These are phyloP conservation scores for Ophiostoma montium DNA, from an alignment of 2,329 filamentous ascomycete genomes.

Conservation along the genomic window DNA sequence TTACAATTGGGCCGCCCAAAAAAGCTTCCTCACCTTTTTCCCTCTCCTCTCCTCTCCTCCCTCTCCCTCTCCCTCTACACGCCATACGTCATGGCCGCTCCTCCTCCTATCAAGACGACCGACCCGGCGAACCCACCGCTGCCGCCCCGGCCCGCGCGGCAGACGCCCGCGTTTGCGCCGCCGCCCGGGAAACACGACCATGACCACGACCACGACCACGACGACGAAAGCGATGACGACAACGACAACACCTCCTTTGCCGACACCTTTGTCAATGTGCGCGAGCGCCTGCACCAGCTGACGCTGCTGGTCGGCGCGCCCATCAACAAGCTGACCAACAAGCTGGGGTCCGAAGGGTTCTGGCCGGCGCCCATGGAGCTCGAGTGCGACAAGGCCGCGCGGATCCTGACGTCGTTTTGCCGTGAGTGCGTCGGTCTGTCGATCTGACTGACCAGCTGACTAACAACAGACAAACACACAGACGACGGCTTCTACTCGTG, in stretches of 20 bases:
- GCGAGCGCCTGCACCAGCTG: conserved; percentile 16
- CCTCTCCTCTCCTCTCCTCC: too few species aligned
- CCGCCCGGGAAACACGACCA: background rate
- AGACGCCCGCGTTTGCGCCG: background rate
- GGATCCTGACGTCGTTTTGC: conserved; percentile 62
- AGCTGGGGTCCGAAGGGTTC: conserved; percentile 54
- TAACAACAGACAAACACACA: conserved; percentile 4
- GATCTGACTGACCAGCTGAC: background rate
- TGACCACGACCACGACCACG: background rate
- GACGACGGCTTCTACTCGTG: conserved; percentile 21
- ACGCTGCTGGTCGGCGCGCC: conserved; percentile 35
- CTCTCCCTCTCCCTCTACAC: too few species aligned
- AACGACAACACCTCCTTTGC: background rate
- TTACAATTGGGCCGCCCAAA: too few species aligned
- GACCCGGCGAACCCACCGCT: background rate
- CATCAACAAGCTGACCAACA: conserved; percentile 56
- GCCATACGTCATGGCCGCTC: too few species aligned
- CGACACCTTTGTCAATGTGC: conserved; percentile 1
- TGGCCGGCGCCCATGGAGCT: conserved; percentile 64
- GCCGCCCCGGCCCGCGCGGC: background rate
- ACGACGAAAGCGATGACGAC: background rate
- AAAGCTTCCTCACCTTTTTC: too few species aligned
- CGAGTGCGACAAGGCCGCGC: conserved; percentile 62
- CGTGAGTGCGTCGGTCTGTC: conserved; percentile 44
- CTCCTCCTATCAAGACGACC: background rate